A percentile compares a stretch with the other conserved stretches of the same genome.
phyloP scores from a whole-genome alignment of 192 early-diverging fungal genomes.

The Coemansia sp. region DNA sequence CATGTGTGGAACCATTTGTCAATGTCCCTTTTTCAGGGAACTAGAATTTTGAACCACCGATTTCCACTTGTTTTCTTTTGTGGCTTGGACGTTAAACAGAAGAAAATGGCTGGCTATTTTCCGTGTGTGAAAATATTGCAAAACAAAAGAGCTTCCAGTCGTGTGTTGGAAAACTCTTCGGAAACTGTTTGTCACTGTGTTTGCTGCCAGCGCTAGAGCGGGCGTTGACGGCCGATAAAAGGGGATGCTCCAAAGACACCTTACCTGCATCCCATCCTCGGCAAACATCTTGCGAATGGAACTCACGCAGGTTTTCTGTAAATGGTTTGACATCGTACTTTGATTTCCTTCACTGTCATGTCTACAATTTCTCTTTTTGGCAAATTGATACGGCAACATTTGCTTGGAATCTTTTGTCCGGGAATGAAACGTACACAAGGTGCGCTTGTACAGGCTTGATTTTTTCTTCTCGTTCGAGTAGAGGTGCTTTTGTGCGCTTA shows the following conservation, averaged over 20 bases:
- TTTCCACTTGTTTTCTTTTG: too few relatives aligned
- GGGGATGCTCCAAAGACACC: neutral
- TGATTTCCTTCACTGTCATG: neutral
- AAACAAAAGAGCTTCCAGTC: neutral
- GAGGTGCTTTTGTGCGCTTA: neutral
- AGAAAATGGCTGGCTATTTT: neutral
- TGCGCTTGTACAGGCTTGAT: neutral
- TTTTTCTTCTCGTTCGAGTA: neutral
- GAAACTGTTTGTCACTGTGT: neutral
- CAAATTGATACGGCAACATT: neutral
- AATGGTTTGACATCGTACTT: conserved; percentile 6
- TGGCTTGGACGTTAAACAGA: neutral
- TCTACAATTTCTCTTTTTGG: neutral
- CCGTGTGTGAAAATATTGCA: neutral
- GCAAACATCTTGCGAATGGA: neutral
- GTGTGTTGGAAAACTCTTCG: neutral
- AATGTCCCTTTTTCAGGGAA: too few relatives aligned
- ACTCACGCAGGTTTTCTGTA: neutral
- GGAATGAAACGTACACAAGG: neutral
- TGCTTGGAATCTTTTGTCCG: neutral
- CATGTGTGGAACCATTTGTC: too few relatives aligned
- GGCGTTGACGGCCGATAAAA: neutral
- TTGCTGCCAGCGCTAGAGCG: neutral
- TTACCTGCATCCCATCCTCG: neutral
- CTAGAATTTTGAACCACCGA: too few relatives aligned